Percentiles rank a stretch among this genome's conserved stretches.
These are phyloP conservation scores for Dothistroma pini DNA, from an alignment of 2,329 filamentous ascomycete species.

Conservation along the genomic window DNA sequence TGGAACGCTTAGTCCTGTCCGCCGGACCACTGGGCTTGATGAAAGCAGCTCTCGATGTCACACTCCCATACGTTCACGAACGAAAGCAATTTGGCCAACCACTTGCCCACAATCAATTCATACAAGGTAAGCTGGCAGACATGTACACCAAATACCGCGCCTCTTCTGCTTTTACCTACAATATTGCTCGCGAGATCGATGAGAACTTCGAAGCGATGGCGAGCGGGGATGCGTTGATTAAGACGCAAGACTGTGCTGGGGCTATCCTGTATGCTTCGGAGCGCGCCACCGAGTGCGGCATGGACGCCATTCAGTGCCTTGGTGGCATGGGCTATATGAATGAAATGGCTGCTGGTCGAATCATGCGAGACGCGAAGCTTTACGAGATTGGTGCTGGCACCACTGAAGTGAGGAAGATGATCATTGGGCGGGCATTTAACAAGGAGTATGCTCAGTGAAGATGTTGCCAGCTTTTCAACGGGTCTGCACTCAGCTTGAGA, in stretches of 20 bases:
- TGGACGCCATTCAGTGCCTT: slow-evolving; percentile 87
- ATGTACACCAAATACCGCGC: slow-evolving; percentile 96
- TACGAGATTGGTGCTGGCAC: slow-evolving; percentile 98
- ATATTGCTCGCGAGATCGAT: slow-evolving; percentile 75
- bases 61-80: slow-evolving; percentile 83
- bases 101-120: slow-evolving; percentile 86
- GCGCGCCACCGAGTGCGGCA: slow-evolving; percentile 76
- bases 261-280: slow-evolving; percentile 92
- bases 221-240: slow-evolving; percentile 47
- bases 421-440: slow-evolving; percentile 90
- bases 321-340: slow-evolving; percentile 96
- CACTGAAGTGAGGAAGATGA: slow-evolving; percentile 88
- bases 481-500: too few relatives aligned
- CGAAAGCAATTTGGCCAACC: slow-evolving; percentile 84
- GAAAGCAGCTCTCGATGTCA: slow-evolving; percentile 83
- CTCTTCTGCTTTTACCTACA: slow-evolving; percentile 80
- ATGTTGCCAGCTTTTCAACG: not conserved
- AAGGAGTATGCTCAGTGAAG: slow-evolving; percentile 61
- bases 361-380: slow-evolving; percentile 73
- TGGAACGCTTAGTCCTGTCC: slow-evolving; percentile 87
- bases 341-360: slow-evolving; percentile 83
- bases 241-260: slow-evolving; percentile 89
- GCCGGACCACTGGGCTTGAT: slow-evolving; percentile 91
- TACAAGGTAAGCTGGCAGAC: slow-evolving; percentile 90
- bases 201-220: slow-evolving; percentile 43